Conservation (phyloP, 495 filamentous ascomycete genomes). For the Talaromyces adpressus region DNA sequence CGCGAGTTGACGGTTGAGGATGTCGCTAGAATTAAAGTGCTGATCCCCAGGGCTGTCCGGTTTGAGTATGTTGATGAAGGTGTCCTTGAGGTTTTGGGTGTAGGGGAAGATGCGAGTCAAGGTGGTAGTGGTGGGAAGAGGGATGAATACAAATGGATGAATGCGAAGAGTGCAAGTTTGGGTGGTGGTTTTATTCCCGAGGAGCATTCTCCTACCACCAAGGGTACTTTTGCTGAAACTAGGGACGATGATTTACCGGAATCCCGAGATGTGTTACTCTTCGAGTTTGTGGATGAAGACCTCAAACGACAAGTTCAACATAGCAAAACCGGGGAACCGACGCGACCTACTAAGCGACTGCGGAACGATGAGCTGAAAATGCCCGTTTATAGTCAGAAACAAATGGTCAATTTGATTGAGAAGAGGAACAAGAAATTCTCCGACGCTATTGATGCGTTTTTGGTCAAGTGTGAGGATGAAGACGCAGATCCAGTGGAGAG, state of each 20-base stretch:
- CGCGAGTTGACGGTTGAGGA: slow-evolving; percentile 64
- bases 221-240: slow-evolving; percentile 3
- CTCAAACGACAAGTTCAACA: slow-evolving; percentile 71
- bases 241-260: slow-evolving; percentile 23
- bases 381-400: slow-evolving; percentile 88
- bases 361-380: slow-evolving; percentile 80
- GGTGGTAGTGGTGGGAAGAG: slow-evolving; percentile 25
- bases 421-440: slow-evolving; percentile 83
- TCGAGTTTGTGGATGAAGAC: slow-evolving; percentile 91
- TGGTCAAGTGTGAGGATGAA: slow-evolving; percentile 64
- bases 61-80: slow-evolving; percentile 85
- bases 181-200: slow-evolving; percentile 11
- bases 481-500: slow-evolving; percentile 59
- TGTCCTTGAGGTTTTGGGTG: slow-evolving; percentile 68
- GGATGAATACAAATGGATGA: slow-evolving; percentile 9
- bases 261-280: slow-evolving; percentile 64
- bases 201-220: slow-evolving; percentile 16
- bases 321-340: slow-evolving; percentile 63
- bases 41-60: slow-evolving; percentile 68
- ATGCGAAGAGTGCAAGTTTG: slow-evolving; percentile 29
- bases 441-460: slow-evolving; percentile 67
- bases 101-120: slow-evolving; percentile 50
- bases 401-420: slow-evolving; percentile 85
- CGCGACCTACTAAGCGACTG: slow-evolving; percentile 54
- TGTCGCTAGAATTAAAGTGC: slow-evolving; percentile 70